Conservation (phyloP, 495 filamentous ascomycete genomes). For the Aspergillus conjunctus region DNA sequence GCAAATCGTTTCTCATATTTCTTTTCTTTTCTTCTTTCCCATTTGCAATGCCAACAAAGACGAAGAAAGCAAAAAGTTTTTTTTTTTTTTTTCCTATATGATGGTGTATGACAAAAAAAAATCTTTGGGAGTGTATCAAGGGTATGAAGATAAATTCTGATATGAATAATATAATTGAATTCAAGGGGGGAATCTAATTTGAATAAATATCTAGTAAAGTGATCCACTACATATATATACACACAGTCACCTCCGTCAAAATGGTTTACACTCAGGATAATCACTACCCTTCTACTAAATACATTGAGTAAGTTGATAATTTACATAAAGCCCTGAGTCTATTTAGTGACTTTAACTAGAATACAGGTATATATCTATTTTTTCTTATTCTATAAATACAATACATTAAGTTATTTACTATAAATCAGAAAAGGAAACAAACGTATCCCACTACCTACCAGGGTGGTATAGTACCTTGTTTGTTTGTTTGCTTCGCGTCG, state of each 20-base stretch:
- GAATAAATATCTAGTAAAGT: no score
- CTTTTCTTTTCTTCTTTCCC: no score
- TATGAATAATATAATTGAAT: no score
- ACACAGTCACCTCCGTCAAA: no score
- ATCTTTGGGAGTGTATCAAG: not conserved
- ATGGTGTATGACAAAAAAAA: not conserved
- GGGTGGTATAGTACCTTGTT: not conserved
- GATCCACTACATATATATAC: no score
- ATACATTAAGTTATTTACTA: constrained; percentile 4
- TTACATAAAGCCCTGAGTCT: not conserved
- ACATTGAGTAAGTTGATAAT: not conserved
- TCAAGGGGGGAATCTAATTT: no score
- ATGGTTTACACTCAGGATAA: no score
- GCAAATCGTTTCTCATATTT: not conserved
- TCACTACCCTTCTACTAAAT: no score
- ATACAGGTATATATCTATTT: not conserved
- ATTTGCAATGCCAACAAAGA: no score
- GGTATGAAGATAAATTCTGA: no score
- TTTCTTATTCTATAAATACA: constrained; percentile 1
- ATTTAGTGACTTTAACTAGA: not conserved
- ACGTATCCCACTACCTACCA: not conserved
- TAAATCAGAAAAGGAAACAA: not conserved
- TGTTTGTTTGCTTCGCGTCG: no score
- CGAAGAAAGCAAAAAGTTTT: not conserved
- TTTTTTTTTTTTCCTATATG: not conserved